Conservation (phyloP, 2,329 filamentous ascomycete species). For the Mycosphaerella sp. region DNA sequence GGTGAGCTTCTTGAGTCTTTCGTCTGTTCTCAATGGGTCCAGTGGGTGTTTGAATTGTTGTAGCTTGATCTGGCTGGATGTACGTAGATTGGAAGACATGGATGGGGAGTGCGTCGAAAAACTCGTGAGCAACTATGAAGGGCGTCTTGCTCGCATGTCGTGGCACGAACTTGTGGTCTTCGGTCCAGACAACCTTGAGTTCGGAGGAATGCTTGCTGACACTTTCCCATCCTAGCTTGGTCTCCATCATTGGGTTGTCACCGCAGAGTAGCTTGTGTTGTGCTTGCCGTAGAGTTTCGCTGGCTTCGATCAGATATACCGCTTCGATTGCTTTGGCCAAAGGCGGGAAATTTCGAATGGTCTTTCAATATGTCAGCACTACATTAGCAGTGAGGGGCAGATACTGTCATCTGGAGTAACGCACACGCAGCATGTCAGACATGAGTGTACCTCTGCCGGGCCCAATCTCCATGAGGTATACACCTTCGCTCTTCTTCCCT, state of each 20-base stretch:
- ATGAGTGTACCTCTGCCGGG: constrained; percentile 93
- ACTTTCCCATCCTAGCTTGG: constrained; percentile 66
- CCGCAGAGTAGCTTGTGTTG: constrained; percentile 82
- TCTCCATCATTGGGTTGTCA: constrained; percentile 61
- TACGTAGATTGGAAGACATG: constrained; percentile 80
- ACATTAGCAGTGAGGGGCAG: too few relatives aligned
- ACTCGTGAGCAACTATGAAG: constrained; percentile 95
- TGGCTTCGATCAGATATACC: constrained; percentile 96
- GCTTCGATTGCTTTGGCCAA: constrained; percentile 72
- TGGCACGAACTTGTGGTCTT: constrained; percentile 79
- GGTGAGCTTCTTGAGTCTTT: constrained; percentile 39
- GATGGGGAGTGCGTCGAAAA: constrained; percentile 96
- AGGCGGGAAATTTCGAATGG: constrained; percentile 72
- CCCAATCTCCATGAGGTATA: constrained; percentile 89
- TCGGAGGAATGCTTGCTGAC: constrained; percentile 66
- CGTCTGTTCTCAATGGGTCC: constrained; percentile 41
- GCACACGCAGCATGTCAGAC: constrained; percentile 85
- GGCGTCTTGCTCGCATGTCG: constrained; percentile 62
- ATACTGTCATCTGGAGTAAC: not conserved
- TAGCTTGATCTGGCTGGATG: constrained; percentile 29
- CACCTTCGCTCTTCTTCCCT: constrained; percentile 63
- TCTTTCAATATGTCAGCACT: constrained; percentile 47
- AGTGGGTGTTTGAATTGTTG: constrained; percentile 44
- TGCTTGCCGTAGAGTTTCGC: constrained; percentile 64
- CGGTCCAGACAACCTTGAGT: constrained; percentile 76